Evolutionary conservation across 352 stramenopile species (phyloP), one percentile per base, ranked within the genome.

Genomic region (Lagenidium sp.): DNA sequence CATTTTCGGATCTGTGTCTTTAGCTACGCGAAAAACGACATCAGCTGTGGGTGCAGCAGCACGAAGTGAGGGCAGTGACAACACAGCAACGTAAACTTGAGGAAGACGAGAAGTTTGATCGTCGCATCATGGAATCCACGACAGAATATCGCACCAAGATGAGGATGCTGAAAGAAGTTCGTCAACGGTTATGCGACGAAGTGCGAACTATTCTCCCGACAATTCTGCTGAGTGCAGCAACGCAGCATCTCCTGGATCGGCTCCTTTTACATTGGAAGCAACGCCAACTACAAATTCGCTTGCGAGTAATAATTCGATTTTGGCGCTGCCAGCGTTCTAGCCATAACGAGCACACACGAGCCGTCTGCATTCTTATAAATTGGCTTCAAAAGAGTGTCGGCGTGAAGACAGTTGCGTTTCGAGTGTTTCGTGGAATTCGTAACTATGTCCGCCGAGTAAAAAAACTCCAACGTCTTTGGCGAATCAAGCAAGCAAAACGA

Each of bases 381-480:
- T 85, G 71, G 71, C 55, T 85, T 12, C 66, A 79, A 44, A 82
- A 79, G 47, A 79, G 63, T 41, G 66, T 85, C 1, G 53, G 58
- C 20, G 62, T 85, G 4, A 75, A 68, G 39, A 69, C 53, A 36
- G 61, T 82, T 4, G 50, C 61, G 16, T 78, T 82, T 34, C 68
- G 68, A 12, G 61, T 81, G 2, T 82, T 85, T 39, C 63, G 53
- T 34, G 71, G 63, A 10, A 56, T 79, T 10, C 64, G 71, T 2
- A 63, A 68, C 3, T 85, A 66, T 25, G 38, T 85, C 12, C 64
- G 72, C 0, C 51, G 63, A 15, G 57, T 77, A 13, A 85, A 85
- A 26, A 50, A 55, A 24, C 41, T 85, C 20, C 72, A 85, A 41
- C 45, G 52, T 0, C 54, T 82, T 13, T 85, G 68, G 68, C 57